Base-by-base conservation (phyloP, 257 asterid species). In the Petunia secreta region DNA sequence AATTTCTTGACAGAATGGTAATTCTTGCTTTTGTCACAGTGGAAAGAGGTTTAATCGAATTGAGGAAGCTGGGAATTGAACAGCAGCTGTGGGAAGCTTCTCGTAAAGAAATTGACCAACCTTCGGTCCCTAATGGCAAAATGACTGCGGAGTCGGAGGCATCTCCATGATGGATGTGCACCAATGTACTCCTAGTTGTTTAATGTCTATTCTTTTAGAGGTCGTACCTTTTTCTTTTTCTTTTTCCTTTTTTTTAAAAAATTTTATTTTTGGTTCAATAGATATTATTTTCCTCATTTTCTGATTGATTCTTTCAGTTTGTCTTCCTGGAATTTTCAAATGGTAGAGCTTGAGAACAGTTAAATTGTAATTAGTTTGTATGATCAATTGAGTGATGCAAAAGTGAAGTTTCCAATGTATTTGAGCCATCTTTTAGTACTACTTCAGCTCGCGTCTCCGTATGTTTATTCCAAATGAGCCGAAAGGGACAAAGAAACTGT, bases 51-150 rank as follows among this genome's bases (percentile, higher is more conserved):
- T 64, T 93, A 83, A 88, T 82, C 81, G 99, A 95, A 87, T 83
- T 95, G 69, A 90, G 94, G 83, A 95, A 93, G 84, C 75, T 95
- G 92, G 93, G 90, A 62, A 91, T 95, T 59, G 97, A 93, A 86
- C 92, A 81, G 67, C 91, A 89, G 82, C 93, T 95, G 55, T 95
- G 99, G 99, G 99, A 95, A 81, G 94, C 94, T 75, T 95, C 99
- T 53, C 98, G 97, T 77, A 91, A 85, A 85, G 97, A 95, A 87
- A 87, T 89, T 46, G 98, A 89, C 54, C 90, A 74, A 59, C 82
- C 84, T 46, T 74, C 84, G 9, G 7, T 65, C 15, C 69, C 80
- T 57, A 79, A 82, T 25, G 73, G 63, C 14, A 79, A 83, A 62
- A 13, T 46, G 2, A 40, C 57, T 63, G 68, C 59, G 0, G 85